Evolutionary conservation across 1,284 basidiomycete species (phyloP).

Genomic region (Filobasidium uniguttulatum): DNA sequence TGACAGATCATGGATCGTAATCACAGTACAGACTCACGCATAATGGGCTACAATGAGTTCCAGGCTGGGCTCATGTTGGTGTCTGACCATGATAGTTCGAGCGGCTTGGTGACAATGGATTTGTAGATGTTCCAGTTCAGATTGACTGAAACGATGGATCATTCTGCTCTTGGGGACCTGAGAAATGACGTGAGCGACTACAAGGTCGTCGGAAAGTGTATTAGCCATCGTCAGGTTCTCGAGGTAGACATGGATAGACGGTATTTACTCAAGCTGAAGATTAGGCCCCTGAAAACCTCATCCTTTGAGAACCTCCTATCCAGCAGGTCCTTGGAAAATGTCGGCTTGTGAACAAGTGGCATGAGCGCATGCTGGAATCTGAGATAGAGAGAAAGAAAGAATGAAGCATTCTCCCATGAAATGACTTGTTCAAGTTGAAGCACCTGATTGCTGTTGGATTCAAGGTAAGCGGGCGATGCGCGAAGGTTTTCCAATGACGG

Average conservation of each 20-base stretch:
- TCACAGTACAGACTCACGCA: neutral
- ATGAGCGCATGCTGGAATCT: slow-evolving; percentile 33
- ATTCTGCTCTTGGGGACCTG: slow-evolving; percentile 33
- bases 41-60: slow-evolving; percentile 1
- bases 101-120: slow-evolving; percentile 31
- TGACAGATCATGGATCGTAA: too few species aligned
- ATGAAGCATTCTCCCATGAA: slow-evolving; percentile 31
- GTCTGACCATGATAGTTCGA: slow-evolving; percentile 23
- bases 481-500: too few species aligned
- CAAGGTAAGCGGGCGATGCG: too few species aligned
- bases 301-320: slow-evolving; percentile 31
- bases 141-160: slow-evolving; percentile 29
- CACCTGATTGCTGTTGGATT: neutral
- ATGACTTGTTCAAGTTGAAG: slow-evolving; percentile 32
- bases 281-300: slow-evolving; percentile 32
- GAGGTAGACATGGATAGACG: neutral
- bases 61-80: neutral
- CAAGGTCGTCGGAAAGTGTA: too few species aligned
- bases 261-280: slow-evolving; percentile 30
- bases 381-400: slow-evolving; percentile 34
- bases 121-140: slow-evolving; percentile 33
- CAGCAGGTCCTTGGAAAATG: slow-evolving; percentile 32
- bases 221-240: too few species aligned
- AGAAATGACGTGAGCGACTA: slow-evolving; percentile 35
- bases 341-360: slow-evolving; percentile 35